Base-by-base conservation (phyloP, 805 yeast species). In the Starmerella bombi region DNA sequence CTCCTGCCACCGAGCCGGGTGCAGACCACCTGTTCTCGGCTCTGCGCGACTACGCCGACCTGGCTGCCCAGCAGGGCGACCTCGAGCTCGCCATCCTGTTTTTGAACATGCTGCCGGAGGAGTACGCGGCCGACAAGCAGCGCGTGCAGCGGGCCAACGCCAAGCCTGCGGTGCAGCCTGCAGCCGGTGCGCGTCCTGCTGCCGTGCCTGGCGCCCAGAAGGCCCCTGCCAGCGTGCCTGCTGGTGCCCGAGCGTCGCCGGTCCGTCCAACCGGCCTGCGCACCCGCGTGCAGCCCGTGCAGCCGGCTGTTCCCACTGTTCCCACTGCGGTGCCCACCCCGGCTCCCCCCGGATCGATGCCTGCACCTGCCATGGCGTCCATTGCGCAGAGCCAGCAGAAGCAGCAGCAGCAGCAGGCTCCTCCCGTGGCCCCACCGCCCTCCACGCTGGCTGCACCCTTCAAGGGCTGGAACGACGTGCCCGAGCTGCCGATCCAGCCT, bases 31-130 rank as follows among this genome's bases (percentile, higher is more conserved):
- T 77, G 38, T 71, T 76, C 50, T 66, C 67, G 29, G 77, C 78
- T 2, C 74, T 82, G 46, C 67, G 83, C 49, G 97, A 91, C 60
- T 91, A 80, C 59, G 77, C 93, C 34, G 76, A 74, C 49, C 65
- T 80, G 44, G 75, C 85, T 42, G 79, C 94, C 3, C 75, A 84
- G 21, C 75, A 70, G 55, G 97, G 96, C 21, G 75, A 81, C 48
- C 77, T 83, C 51, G 93, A 79, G 8, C 64, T 88, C 50, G 96
- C 97, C 1, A 70, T 66, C 43, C 72, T 69, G 49, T 74, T 81
- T 50, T 68, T 88, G 55, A 65, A 67, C 34, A 66, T 79, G 45
- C 66, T 91, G 53, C 94, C 97, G 10, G 74, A 71, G 34, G 74
- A 74, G 40, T 74, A 77, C 51, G 52, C 60, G 3, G 57, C 71